phyloP scores from a whole-genome alignment of 192 early-diverging fungal genomes.

The Rhizophagus sp. region DNA sequence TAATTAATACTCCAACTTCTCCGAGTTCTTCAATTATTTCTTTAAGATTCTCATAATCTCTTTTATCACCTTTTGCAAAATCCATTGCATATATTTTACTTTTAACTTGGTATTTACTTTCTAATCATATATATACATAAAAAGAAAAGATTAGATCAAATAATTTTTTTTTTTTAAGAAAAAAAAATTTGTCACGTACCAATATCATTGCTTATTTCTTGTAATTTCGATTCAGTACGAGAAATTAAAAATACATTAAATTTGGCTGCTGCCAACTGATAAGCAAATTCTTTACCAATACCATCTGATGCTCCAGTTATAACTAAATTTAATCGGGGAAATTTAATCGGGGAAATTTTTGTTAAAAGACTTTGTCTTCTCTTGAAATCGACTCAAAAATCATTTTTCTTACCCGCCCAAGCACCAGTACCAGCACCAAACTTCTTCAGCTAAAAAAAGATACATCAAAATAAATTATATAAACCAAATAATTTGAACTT shows the following conservation, averaged over 20 bases:
- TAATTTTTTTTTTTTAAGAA: background rate
- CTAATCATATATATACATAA: slow-evolving; percentile 31
- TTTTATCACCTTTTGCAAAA: slow-evolving; percentile 62
- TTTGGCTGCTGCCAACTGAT: slow-evolving; percentile 80
- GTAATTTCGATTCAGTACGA: slow-evolving; percentile 80
- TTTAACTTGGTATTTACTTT: slow-evolving; percentile 60
- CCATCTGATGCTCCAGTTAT: slow-evolving; percentile 97
- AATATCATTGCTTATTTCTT: slow-evolving; percentile 68
- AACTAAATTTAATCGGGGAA: slow-evolving; percentile 45
- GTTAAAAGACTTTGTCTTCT: background rate
- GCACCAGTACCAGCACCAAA: slow-evolving; percentile 60
- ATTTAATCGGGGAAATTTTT: background rate
- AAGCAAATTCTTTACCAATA: slow-evolving; percentile 93
- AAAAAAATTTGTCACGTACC: slow-evolving; percentile 26
- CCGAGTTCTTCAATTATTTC: slow-evolving; percentile 51
- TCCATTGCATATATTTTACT: slow-evolving; percentile 75
- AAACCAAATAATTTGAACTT: no score
- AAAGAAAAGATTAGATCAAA: background rate
- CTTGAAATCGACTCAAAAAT: background rate
- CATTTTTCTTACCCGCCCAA: slow-evolving; percentile 56
- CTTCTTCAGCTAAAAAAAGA: slow-evolving; percentile 41
- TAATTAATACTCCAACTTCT: slow-evolving; percentile 73
- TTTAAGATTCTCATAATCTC: slow-evolving; percentile 70
- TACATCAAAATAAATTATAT: background rate
- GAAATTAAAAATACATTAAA: slow-evolving; percentile 86